Evolutionary conservation across 2,329 filamentous ascomycete species (phyloP), one percentile per base, ranked within the genome.

Genomic region (Fusarium sp.): DNA sequence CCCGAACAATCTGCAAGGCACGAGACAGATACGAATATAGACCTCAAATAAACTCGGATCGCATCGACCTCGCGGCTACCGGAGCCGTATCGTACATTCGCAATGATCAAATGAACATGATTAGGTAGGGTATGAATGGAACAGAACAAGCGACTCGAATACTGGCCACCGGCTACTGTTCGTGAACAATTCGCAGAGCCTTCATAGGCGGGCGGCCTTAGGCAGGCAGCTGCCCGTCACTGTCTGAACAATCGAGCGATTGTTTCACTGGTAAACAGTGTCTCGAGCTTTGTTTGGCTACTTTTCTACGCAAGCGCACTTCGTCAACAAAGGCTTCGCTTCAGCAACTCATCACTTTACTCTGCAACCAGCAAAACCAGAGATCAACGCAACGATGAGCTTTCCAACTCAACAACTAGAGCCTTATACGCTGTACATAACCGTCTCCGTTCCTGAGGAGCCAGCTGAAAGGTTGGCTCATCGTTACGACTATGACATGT

Each of bases 351-450:
- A 7, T 29, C 18, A 16, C 13, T 32, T 46, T 10, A 37, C 30
- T 62, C 45, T 44, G 37, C 9, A 10, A 24, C 11, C 13, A 14
- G 18, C 3, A 34, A 25, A 42, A 3, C 25, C n/a, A 22, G 16
- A 11, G n/a, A 13, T 16, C n/a, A 6, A 34, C 2, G 12, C 25
- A 51, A 47, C n/a, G 9, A 72, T 75, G 65, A 69, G 68, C 40
- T 64, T 67, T n/a, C 57, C 65, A 7, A 59, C 60, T 6, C 67
- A 68, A 42, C 63, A 69, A 18, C 66, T 73, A 4, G 61, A 73
- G 47, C 73, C 74, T 12, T 63, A 63, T 13, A 75, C 69, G 29
- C 57, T 77, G 27, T 77, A 77, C 49, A 65, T 77, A 11, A 76
- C 71, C 8, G 68, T 77, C 18, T 65, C 74, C 7, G 53, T 75